These are phyloP conservation scores for Mucuna pruriens DNA, from an alignment of 306 rosid genomes.

Conservation along the genomic window DNA sequence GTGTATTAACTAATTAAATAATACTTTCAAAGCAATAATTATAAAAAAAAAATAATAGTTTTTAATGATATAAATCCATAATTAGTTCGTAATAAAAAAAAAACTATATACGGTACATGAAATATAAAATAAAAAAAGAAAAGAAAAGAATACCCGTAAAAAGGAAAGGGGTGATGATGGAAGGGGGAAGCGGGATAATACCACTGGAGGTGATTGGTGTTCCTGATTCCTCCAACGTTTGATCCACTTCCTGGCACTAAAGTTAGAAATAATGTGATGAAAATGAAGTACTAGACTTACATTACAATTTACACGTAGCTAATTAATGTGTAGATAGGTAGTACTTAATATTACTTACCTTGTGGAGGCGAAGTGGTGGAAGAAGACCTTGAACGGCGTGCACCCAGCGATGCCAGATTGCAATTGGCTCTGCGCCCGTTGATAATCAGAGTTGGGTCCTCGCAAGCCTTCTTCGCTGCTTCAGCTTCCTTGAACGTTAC, in stretches of 20 bases:
- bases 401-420: slow-evolving; percentile 82
- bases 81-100: too few species aligned
- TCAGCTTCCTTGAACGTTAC: slow-evolving; percentile 83
- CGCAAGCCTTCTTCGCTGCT: slow-evolving; percentile 83
- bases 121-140: not conserved
- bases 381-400: slow-evolving; percentile 66
- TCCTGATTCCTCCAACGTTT: slow-evolving; percentile 57
- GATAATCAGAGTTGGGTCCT: slow-evolving; percentile 68
- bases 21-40: too few species aligned
- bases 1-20: too few species aligned
- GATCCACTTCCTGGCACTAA: too few species aligned
- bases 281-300: too few species aligned
- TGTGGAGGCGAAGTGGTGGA: slow-evolving; percentile 50
- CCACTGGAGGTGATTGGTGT: slow-evolving; percentile 68
- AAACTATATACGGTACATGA: too few species aligned
- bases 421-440: slow-evolving; percentile 89
- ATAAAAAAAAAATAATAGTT: too few species aligned
- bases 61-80: too few species aligned
- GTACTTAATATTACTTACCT: too few species aligned
- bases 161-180: slow-evolving; percentile 54
- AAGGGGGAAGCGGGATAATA: slow-evolving; percentile 68
- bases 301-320: too few species aligned
- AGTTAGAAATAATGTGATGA: too few species aligned
- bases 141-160: slow-evolving; percentile 60
- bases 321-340: too few species aligned